Evolutionary conservation across 306 rosid species (phyloP), one percentile per base, ranked within the genome.

Genomic region (Vigna nakashimae): DNA sequence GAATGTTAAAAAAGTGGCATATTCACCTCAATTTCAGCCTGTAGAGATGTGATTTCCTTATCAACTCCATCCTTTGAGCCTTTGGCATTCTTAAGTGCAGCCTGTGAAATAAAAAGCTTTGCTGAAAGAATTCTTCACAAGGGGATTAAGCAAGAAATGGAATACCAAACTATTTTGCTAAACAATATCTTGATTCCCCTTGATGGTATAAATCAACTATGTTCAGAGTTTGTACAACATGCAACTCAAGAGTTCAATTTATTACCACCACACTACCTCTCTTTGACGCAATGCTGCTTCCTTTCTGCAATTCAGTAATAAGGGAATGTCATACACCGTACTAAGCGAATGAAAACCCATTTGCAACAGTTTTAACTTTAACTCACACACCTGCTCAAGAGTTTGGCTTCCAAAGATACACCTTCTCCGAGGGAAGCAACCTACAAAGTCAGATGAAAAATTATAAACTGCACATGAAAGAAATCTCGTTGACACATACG

Each of bases 401-500:
- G 97, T 88, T 94, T 94, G 78, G 98, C 98, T 86, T 94, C 98
- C 90, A 94, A 89, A 68, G 98, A 94, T 77, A 89, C 92, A 75
- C 96, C 98, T 87, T 94, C 97, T 64, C 93, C 98, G 34, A 92
- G 93, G 20, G 96, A 84, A 82, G 97, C 91, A 88, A 94, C 97
- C 98, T 94, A 80, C 82, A 80, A 75, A 69, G 73, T 80, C 64
- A 34, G 26, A 82, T 53, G 68, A 75, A 62, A 66, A 70, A 73
- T 78, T 73, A 68, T 55, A 77, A 42, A 60, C 74, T 57, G 78
- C 69, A 65, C 43, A 55, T 80, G 18, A 65, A 17, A 65, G 32
- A 64, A 72, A 49, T 68, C 20, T 48, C 69, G 64, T 76, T 17
- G 10, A 66, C 30, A 36, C 69, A 59, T 28, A 16, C 22, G 38